Conservation (phyloP, 2,329 filamentous ascomycete species). For the Ceratocystis destructans region DNA sequence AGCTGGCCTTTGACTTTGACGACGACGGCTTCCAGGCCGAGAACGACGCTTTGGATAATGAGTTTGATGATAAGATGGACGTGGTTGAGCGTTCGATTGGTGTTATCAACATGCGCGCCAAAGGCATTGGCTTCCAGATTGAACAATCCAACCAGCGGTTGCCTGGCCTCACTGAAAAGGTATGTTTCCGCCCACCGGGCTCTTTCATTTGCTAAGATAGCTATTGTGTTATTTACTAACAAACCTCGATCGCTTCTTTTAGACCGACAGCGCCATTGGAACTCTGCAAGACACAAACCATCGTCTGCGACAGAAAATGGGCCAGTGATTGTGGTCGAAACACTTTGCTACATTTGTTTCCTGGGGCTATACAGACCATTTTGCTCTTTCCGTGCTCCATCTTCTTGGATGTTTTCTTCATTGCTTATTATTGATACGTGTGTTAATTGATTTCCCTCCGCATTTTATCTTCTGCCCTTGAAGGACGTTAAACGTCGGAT, state of each 20-base stretch:
- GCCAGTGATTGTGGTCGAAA: slow-evolving; percentile 3
- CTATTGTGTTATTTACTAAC: slow-evolving; percentile 14
- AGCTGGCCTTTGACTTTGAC: slow-evolving; percentile 69
- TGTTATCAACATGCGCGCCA: slow-evolving; percentile 60
- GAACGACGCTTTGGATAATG: slow-evolving; percentile 33
- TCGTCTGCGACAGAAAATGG: slow-evolving; percentile 19
- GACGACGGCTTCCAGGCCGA: slow-evolving; percentile 43
- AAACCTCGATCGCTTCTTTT: slow-evolving; percentile 21
- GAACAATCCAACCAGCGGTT: slow-evolving; percentile 44
- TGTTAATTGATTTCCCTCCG: slow-evolving; percentile 10
- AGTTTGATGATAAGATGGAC: slow-evolving; percentile 45
- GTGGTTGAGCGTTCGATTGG: slow-evolving; percentile 58
- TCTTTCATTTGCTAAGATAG: background rate
- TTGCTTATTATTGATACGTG: slow-evolving; percentile 10
- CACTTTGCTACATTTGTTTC: background rate
- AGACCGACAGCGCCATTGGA: slow-evolving; percentile 58
- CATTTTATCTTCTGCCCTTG: background rate
- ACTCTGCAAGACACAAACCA: slow-evolving; percentile 18
- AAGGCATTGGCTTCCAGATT: slow-evolving; percentile 67
- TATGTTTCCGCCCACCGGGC: slow-evolving; percentile 27
- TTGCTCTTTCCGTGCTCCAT: too few relatives aligned
- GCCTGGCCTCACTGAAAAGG: slow-evolving; percentile 57
- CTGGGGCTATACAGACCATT: background rate
- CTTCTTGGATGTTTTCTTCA: background rate
- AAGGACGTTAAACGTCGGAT: background rate